Percentiles rank a stretch among this genome's conserved stretches.
These are phyloP conservation scores for Aegilops longissima DNA, from an alignment of 176 grass and related monocot genomes.

Conservation along the genomic window DNA sequence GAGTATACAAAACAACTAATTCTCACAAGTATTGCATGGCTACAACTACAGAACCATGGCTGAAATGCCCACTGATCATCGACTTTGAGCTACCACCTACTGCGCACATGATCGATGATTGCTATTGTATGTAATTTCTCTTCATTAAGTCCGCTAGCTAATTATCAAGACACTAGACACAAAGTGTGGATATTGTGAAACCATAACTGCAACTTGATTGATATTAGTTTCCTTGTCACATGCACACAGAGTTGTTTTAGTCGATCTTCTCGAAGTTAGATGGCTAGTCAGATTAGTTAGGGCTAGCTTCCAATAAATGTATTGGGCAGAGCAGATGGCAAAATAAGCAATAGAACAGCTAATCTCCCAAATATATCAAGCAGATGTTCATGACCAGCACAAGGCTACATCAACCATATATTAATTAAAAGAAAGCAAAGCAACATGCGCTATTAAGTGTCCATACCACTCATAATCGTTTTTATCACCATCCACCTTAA, in stretches of 20 bases:
- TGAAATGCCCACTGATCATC: not conserved
- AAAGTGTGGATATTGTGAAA: not conserved
- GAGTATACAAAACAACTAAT: not conserved
- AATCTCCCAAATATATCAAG: slow-evolving; percentile 14
- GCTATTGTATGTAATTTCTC: not conserved
- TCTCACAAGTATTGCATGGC: not conserved
- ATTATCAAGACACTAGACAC: not conserved
- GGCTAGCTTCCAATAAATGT: not conserved
- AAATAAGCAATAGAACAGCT: not conserved
- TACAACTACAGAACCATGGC: not conserved
- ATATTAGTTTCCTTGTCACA: not conserved
- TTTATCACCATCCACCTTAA: slow-evolving; percentile 76
- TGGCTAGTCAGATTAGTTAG: not conserved
- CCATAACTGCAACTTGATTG: not conserved
- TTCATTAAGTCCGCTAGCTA: not conserved
- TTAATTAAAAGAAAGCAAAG: slow-evolving; percentile 16
- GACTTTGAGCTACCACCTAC: not conserved
- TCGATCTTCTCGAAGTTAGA: not conserved
- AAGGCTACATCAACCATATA: slow-evolving; percentile 14
- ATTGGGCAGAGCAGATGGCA: not conserved
- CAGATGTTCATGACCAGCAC: slow-evolving; percentile 20
- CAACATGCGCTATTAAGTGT: slow-evolving; percentile 21
- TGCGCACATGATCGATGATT: not conserved
- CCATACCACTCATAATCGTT: slow-evolving; percentile 97
- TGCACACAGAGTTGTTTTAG: not conserved